Evolutionary conservation across 495 filamentous ascomycete species (phyloP).

Genomic region (Aspergillus baeticus): DNA sequence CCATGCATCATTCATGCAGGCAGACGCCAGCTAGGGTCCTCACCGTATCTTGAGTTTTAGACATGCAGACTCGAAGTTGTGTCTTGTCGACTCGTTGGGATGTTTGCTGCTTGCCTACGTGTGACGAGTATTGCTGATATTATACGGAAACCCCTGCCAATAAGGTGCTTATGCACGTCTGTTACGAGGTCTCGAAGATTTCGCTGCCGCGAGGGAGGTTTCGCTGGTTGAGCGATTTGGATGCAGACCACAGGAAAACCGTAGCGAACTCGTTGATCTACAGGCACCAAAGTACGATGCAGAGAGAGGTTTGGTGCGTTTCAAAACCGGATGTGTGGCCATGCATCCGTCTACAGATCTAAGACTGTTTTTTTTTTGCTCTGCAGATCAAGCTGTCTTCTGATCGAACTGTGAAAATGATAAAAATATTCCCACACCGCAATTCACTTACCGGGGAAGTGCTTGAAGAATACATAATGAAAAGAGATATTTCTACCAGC

Average conservation of each 20-base stretch:
- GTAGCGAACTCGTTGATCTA: background rate
- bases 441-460: conserved; percentile 1
- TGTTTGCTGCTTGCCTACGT: conserved; percentile 1
- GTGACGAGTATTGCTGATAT: background rate
- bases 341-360: background rate
- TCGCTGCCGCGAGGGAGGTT: background rate
- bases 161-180: background rate
- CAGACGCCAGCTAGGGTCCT: background rate
- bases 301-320: background rate
- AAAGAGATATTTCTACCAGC: background rate
- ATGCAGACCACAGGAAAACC: background rate
- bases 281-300: conserved; percentile 3
- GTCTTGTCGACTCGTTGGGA: background rate
- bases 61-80: background rate
- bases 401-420: background rate
- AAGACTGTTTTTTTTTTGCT: background rate
- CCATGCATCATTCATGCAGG: background rate
- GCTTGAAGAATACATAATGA: background rate
- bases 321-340: conserved; percentile 1
- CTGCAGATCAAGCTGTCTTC: background rate
- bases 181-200: background rate
- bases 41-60: background rate
- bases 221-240: background rate
- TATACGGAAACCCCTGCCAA: background rate
- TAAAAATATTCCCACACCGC: background rate